phyloP scores from a whole-genome alignment of 257 asterid species.

The Ajuga chamaepitys region DNA sequence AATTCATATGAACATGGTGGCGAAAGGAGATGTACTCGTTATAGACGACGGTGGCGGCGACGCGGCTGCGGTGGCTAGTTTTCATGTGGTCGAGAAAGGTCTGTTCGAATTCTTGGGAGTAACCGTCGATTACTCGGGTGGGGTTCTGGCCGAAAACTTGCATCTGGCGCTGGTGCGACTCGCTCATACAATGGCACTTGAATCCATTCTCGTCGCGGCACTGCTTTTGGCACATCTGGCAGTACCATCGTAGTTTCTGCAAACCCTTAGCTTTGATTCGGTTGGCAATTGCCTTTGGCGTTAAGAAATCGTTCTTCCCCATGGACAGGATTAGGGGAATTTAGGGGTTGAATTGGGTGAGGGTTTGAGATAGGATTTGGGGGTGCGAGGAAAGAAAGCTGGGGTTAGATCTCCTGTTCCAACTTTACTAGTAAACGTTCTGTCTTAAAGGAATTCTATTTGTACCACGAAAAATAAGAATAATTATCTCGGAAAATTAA shows the following conservation, averaged over 20 bases:
- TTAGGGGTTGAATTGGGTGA: neutral
- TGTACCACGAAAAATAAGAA: too few relatives aligned
- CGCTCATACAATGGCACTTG: constrained; percentile 96
- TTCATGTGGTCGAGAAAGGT: constrained; percentile 84
- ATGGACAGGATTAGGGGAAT: constrained; percentile 15
- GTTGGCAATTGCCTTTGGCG: constrained; percentile 93
- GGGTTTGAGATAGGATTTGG: constrained; percentile 9
- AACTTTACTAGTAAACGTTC: too few relatives aligned
- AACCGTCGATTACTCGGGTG: constrained; percentile 56
- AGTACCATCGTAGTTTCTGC: constrained; percentile 90
- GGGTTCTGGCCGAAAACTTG: constrained; percentile 86
- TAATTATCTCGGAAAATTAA: too few relatives aligned
- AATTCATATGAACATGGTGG: constrained; percentile 83
- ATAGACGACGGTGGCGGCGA: constrained; percentile 89
- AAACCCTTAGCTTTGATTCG: constrained; percentile 77
- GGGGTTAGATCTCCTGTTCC: too few relatives aligned
- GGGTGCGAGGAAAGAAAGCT: too few relatives aligned
- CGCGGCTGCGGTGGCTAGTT: constrained; percentile 83
- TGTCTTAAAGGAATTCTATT: too few relatives aligned
- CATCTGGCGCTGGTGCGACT: constrained; percentile 95
- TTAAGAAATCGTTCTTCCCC: constrained; percentile 85
- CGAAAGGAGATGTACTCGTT: constrained; percentile 83
- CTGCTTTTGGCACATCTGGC: constrained; percentile 96
- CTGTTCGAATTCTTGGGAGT: constrained; percentile 71
- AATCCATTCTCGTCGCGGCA: constrained; percentile 95